phyloP scores from a whole-genome alignment of 1,139 yeast species.

The Zhuliangozyma blackwelliae region DNA sequence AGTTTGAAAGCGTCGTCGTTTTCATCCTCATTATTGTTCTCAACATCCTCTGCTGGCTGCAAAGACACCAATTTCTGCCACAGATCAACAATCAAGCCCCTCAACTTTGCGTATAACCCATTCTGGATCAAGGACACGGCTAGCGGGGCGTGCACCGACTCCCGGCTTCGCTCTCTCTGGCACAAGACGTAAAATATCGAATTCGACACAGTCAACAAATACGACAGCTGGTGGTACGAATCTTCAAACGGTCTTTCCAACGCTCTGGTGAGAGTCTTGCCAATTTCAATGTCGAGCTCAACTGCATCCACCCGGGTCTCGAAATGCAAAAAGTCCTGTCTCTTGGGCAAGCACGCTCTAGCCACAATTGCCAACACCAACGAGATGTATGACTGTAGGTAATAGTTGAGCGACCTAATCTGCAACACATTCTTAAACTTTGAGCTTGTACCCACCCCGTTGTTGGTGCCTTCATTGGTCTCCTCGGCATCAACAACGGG shows the following conservation, averaged over 20 bases:
- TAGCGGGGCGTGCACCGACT: conserved; percentile 38
- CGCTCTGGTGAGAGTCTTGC: conserved; percentile 20
- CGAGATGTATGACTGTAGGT: conserved; percentile 48
- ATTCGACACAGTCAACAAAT: conserved; percentile 27
- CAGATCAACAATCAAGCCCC: conserved; percentile 17
- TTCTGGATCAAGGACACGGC: conserved; percentile 44
- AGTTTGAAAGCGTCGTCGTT: conserved; percentile 19
- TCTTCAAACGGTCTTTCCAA: conserved; percentile 5
- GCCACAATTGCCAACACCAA: conserved; percentile 37
- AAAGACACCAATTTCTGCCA: conserved; percentile 18
- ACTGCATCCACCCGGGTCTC: conserved; percentile 38
- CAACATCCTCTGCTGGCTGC: conserved; percentile 12
- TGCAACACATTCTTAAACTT: conserved; percentile 60
- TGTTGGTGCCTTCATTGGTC: conserved; percentile 15
- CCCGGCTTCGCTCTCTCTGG: conserved; percentile 30
- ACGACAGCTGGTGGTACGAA: conserved; percentile 17
- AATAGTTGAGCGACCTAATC: conserved; percentile 46
- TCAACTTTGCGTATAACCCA: conserved; percentile 35
- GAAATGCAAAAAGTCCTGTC: conserved; percentile 36
- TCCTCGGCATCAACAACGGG: conserved; percentile 17
- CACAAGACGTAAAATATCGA: conserved; percentile 22
- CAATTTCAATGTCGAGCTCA: conserved; percentile 34
- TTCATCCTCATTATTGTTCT: conserved; percentile 29
- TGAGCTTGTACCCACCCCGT: conserved; percentile 43
- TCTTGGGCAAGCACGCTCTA: conserved; percentile 39